Evolutionary conservation across 345 rosid species (phyloP), one percentile per base, ranked within the genome.

Genomic region (Aquilaria sinensis): DNA sequence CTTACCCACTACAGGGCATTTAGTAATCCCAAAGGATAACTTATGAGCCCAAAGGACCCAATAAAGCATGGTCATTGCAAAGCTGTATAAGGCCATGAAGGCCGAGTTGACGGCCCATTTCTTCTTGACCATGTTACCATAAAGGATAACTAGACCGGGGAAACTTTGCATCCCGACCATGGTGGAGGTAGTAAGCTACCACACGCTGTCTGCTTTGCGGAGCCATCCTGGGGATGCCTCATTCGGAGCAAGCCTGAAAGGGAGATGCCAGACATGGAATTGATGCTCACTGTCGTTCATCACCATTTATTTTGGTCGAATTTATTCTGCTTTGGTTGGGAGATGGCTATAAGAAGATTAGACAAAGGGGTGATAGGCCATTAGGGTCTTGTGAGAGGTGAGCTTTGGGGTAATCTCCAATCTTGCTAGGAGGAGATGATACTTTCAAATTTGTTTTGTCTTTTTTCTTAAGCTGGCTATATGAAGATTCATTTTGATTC

Each of bases 51-150:
- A 79, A 43, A 77, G 53, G 65, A 83, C 85, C 88, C 86, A 85
- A 57, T 84, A 81, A 31, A 81, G 16, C 14, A 79, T 78, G 29
- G 72, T 82, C 2, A 76, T 72, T 0, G 88, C 88, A 33, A 81
- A 85, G n/a, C 83, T 84, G 33, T 83, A 85, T 8, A 85, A 62
- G 12, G 85, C 86, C 92, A 85, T 81, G 70, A 85, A 85, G 45
- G 88, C 81, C 1, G 86, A 16, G 23, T 16, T 16, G 23, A 16
- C 23, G 23, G 23, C 23, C 23, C 23, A 16, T 16, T 16, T 16
- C 23, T 16, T 16, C 23, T 16, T 16, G 23, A 16, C 23, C 23
- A 16, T 16, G 23, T 16, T 16, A 16, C 23, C 23, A 16, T 16
- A 16, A 16, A 16, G 23, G 23, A 16, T 16, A 16, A 16, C 0